Conservation (phyloP, 345 rosid species). For the Arabidopsis suecica region DNA sequence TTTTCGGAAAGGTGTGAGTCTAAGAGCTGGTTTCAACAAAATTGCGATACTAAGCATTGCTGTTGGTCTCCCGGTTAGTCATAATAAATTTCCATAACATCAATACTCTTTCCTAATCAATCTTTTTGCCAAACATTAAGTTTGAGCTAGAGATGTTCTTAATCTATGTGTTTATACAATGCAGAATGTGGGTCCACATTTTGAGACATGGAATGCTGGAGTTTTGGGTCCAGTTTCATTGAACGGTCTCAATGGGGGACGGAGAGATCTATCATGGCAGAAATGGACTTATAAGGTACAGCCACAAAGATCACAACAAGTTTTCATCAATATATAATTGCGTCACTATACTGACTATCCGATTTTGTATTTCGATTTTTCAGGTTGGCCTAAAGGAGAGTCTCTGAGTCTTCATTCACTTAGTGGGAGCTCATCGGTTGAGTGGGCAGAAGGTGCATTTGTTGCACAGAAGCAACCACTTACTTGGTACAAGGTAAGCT, state of each 20-base stretch:
- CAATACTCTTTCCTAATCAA: background rate
- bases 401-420: slow-evolving; percentile 85
- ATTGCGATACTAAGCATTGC: slow-evolving; percentile 87
- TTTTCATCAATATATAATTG: background rate
- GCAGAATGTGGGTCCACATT: slow-evolving; percentile 98
- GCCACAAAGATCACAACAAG: background rate
- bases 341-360: slow-evolving; percentile 7
- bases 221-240: slow-evolving; percentile 88
- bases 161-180: slow-evolving; percentile 29
- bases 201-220: slow-evolving; percentile 98
- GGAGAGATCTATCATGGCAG: slow-evolving; percentile 93
- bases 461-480: slow-evolving; percentile 86
- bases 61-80: slow-evolving; percentile 94
- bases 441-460: slow-evolving; percentile 84
- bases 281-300: slow-evolving; percentile 95
- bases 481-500: slow-evolving; percentile 88
- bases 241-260: slow-evolving; percentile 78
- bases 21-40: slow-evolving; percentile 87
- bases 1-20: slow-evolving; percentile 64
- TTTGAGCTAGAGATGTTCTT: background rate
- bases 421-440: slow-evolving; percentile 83
- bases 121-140: slow-evolving; percentile 13
- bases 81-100: slow-evolving; percentile 34
- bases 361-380: slow-evolving; percentile 9
- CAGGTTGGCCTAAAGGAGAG: slow-evolving; percentile 98